Evolutionary conservation across 352 stramenopile species (phyloP), one percentile per base, ranked within the genome.

Genomic region (Globisporangium perplexum): DNA sequence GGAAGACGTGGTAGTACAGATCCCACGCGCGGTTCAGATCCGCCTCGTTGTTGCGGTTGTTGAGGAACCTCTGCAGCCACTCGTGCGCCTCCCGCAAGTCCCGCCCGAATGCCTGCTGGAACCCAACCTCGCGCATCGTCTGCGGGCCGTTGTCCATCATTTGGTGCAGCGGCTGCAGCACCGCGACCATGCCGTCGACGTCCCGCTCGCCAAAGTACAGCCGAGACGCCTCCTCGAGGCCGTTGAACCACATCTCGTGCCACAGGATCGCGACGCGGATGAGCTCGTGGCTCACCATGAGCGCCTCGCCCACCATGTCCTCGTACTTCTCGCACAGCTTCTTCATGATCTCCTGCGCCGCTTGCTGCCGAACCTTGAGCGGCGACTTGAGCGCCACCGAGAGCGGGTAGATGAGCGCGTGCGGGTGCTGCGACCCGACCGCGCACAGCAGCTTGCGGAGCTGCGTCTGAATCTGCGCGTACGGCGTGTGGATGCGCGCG

Each of bases 241-340:
- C 95, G 72, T 98, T 93, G 53, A 98, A 96, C 97, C 97, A 99
- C 64, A 97, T 89, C 66, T 99, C 97, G 55, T 98, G 83, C 97
- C 97, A 99, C 45, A 99, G 69, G 62, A 99, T 98, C 22, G 97
- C 96, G 12, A 99, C 96, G 15, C 96, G 88, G 56, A 99, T 99
- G 6, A 99, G 79, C 63, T 99, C 97, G 1, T 88, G 86, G 48
- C 89, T 98, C n/a, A 99, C 97, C 12, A 94, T 67, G 53, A 92
- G 56, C 12, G 77, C 80, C 61, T 99, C 94, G 48, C 98, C 92
- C 6, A 99, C 96, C 26, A 99, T 75, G 14, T 90, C 76, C 57
- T 90, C 88, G 50, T 97, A 97, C 61, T 98, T 87, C 26, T 84
- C 81, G 36, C 94, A 89, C 64, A 99, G 85, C 20, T 91, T 91